Evolutionary conservation across 345 rosid genomes (phyloP).

Genomic region (Heritiera littoralis): DNA sequence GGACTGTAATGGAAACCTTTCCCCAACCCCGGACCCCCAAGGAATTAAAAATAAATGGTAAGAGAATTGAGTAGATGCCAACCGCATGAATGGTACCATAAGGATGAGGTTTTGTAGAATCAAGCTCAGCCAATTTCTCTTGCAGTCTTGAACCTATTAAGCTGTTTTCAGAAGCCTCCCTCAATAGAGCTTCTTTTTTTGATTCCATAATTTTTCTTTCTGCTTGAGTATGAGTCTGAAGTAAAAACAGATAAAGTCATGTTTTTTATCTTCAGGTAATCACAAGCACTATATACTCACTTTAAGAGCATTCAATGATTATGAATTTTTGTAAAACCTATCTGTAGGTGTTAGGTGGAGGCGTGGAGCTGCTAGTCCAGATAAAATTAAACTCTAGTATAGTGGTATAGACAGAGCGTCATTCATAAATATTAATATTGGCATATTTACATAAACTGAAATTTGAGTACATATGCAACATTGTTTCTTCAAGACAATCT

Average conservation of each 20-base stretch:
- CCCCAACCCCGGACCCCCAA: neutral
- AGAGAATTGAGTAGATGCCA: conserved; percentile 25
- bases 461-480: neutral
- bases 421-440: neutral
- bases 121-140: conserved; percentile 54
- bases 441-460: neutral
- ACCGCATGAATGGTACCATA: conserved; percentile 65
- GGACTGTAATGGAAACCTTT: neutral
- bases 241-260: conserved; percentile 14
- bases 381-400: neutral
- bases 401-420: neutral
- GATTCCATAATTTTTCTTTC: conserved; percentile 60
- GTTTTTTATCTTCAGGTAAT: conserved; percentile 9
- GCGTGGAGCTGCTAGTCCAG: too few relatives aligned
- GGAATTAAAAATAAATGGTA: neutral
- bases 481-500: neutral
- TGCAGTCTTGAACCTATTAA: conserved; percentile 37
- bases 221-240: conserved; percentile 72
- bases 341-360: neutral
- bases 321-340: neutral
- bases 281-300: neutral
- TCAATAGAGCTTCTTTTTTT: conserved; percentile 55
- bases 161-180: conserved; percentile 45
- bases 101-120: conserved; percentile 52
- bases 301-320: neutral